Evolutionary conservation across 1,284 basidiomycete genomes (phyloP).

Genomic region (Thecaphora frezii): DNA sequence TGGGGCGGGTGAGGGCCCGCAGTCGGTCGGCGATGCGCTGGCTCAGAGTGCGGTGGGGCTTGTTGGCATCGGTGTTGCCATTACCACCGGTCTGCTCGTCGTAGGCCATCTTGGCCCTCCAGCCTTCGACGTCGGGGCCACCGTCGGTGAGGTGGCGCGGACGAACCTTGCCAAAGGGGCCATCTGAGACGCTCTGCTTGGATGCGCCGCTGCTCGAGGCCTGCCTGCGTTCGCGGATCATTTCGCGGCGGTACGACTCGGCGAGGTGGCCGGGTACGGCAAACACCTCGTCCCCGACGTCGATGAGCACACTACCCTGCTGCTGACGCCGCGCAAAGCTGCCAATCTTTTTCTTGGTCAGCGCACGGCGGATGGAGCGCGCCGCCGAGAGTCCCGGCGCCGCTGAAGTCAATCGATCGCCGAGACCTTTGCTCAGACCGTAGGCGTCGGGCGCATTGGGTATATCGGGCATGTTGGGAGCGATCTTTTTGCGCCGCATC

Average conservation of each 20-base stretch:
- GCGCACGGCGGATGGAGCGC: constrained; percentile 16
- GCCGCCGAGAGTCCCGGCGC: background rate
- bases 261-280: constrained; percentile 38
- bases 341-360: constrained; percentile 33
- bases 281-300: constrained; percentile 46
- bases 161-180: constrained; percentile 10
- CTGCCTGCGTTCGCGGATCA: constrained; percentile 11
- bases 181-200: constrained; percentile 1
- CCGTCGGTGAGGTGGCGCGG: constrained; percentile 16
- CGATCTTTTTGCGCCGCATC: constrained; percentile 22
- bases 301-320: constrained; percentile 37
- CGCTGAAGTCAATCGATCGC: constrained; percentile 12
- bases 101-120: constrained; percentile 10
- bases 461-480: constrained; percentile 7
- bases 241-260: constrained; percentile 24
- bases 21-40: constrained; percentile 23
- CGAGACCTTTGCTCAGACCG: background rate
- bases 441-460: constrained; percentile 12
- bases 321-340: constrained; percentile 26
- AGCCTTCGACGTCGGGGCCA: constrained; percentile 20
- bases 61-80: background rate
- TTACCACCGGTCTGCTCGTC: constrained; percentile 9
- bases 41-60: constrained; percentile 19
- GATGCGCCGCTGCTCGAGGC: background rate
- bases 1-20: constrained; percentile 3